Evolutionary conservation across 441 rosid species (phyloP).

Genomic region (Erodium texanum): DNA sequence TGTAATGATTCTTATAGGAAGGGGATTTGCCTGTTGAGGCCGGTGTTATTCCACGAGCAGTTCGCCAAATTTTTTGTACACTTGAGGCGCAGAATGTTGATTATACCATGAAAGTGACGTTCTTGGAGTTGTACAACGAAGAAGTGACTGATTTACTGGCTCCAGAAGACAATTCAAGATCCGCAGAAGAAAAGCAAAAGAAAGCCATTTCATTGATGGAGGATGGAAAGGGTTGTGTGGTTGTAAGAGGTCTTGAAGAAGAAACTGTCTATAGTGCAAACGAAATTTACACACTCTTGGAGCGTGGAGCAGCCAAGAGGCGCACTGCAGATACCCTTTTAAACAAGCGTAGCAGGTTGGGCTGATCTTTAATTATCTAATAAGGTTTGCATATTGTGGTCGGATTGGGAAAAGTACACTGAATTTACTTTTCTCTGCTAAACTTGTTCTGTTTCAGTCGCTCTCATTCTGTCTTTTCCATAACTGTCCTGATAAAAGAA

Average conservation of each 20-base stretch:
- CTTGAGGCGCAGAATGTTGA: conserved; percentile 82
- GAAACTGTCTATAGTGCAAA: conserved; percentile 81
- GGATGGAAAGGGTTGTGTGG: conserved; percentile 86
- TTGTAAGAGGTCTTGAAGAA: conserved; percentile 86
- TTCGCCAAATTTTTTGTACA: conserved; percentile 70
- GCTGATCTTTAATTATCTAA: background rate
- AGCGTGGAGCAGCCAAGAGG: conserved; percentile 72
- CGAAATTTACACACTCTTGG: conserved; percentile 72
- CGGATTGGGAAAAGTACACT: background rate
- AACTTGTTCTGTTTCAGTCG: conserved; percentile 43
- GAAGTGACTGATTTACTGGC: conserved; percentile 81
- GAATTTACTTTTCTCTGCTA: background rate
- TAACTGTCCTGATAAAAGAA: conserved; percentile 68
- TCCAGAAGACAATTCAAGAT: conserved; percentile 50
- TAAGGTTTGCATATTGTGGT: background rate
- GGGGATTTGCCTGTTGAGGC: conserved; percentile 92
- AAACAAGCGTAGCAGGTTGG: conserved; percentile 76
- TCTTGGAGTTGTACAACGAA: conserved; percentile 86
- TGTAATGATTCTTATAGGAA: conserved; percentile 35
- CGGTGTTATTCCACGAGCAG: conserved; percentile 89
- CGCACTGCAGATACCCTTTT: conserved; percentile 83
- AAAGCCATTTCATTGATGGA: conserved; percentile 82
- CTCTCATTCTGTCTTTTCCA: conserved; percentile 88
- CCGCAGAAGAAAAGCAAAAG: conserved; percentile 60
- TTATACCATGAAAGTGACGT: conserved; percentile 84